Evolutionary conservation across 495 filamentous ascomycete species (phyloP), one percentile per base, ranked within the genome.

Genomic region (Annulohypoxylon bovei): DNA sequence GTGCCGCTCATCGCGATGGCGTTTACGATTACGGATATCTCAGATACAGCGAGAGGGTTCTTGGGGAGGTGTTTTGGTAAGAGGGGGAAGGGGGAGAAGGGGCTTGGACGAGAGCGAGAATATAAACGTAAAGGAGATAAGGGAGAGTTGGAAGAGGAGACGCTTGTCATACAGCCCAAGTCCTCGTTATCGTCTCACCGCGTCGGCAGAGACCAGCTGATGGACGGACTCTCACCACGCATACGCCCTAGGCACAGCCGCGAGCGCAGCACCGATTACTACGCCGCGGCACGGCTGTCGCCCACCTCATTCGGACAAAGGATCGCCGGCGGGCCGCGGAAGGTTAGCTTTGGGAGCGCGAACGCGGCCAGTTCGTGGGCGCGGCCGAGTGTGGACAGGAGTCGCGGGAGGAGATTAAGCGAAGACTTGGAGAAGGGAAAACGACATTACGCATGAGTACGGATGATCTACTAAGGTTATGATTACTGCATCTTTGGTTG

Each of bases 1-100:
- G 87, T 90, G 42, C 88, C 88, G 0, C 75, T 91, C 12, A 85
- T 91, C 28, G 70, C 83, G 4, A 75, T 90, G 16, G 89, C 89
- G 0, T 80, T 91, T 22, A 78, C 82, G 0, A 74, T 91, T 2
- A 86, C 88, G 37, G 85, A 88, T 65, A 86, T 91, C 44, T 81
- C 84, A 4, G 71, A 80, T n/a, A 71, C 77, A 4, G 52, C 71
- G 14, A 39, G 65, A 12, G 68, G 70, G 4, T 22, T 74, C 6
- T 30, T 60, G 28, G 65, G 18, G 50, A 16, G 33, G 32, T 69
- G 61, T 35, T 52, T 57, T 12, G 12, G 35, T 9, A 3, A 6
- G 25, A 44, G 39, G 28, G 16, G 6, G 16, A 60, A 46, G 35
- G 23, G 28, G 30, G 28, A 27, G 40, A 37, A 27, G 20, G 35